phyloP scores from a whole-genome alignment of 345 rosid genomes.

The Streptanthus diversifolius region DNA sequence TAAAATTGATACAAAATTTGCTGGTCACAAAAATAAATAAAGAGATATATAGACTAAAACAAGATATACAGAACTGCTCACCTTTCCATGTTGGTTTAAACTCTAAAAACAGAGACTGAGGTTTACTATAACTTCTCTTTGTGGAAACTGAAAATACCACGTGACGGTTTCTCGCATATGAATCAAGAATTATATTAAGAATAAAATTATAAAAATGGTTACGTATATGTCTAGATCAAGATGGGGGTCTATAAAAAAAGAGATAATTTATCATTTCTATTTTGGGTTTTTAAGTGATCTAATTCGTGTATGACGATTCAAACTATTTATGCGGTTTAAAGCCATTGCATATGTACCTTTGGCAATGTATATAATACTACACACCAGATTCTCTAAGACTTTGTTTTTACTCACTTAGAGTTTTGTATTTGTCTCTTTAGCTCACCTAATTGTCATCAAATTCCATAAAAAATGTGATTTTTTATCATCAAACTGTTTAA shows the following conservation, averaged over 20 bases:
- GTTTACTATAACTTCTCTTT: not conserved
- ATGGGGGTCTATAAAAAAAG: not conserved
- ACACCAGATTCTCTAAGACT: not conserved
- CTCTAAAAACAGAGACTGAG: not conserved
- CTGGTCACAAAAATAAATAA: not conserved
- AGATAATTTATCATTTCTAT: not conserved
- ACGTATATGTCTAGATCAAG: not conserved
- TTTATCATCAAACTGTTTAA: not conserved
- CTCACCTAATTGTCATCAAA: constrained; percentile 16
- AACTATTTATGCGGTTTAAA: not conserved
- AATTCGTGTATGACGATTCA: not conserved
- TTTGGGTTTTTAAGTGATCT: not conserved
- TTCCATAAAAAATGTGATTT: not conserved
- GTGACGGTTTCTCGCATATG: not conserved
- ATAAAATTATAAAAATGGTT: not conserved
- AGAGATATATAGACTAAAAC: not conserved
- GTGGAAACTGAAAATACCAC: not conserved
- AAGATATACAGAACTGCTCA: not conserved
- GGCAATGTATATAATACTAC: not conserved
- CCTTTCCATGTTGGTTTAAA: not conserved
- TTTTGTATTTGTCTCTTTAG: constrained; percentile 29
- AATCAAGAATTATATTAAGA: not conserved
- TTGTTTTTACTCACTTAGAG: constrained; percentile 18
- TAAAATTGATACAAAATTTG: not conserved
- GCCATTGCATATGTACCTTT: not conserved